A percentile compares a stretch with the other conserved stretches of the same genome.
phyloP scores from a whole-genome alignment of 1,284 basidiomycete species.

The Heterobasidion occidentale region DNA sequence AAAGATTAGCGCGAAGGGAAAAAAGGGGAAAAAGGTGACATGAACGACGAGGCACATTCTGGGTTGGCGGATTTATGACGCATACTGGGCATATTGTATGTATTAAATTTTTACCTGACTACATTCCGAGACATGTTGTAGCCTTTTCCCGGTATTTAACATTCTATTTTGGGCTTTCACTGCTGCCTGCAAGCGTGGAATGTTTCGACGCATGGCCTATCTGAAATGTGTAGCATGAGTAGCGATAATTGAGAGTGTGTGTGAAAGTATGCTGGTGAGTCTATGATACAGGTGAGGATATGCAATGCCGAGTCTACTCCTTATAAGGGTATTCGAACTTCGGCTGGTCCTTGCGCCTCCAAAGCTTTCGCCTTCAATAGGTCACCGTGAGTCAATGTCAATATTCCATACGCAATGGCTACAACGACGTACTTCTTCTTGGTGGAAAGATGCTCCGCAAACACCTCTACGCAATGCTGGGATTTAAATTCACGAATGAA shows the following conservation, averaged over 20 bases:
- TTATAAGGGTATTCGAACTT: slow-evolving; percentile 86
- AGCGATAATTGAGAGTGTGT: too few species aligned
- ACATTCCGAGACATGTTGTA: neutral
- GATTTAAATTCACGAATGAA: slow-evolving; percentile 93
- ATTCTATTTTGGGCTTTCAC: too few species aligned
- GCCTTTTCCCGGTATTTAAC: neutral
- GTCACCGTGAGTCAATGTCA: neutral
- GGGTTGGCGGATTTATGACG: neutral
- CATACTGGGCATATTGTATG: neutral
- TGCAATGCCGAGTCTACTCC: slow-evolving; percentile 38
- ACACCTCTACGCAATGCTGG: slow-evolving; percentile 81
- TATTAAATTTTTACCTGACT: neutral
- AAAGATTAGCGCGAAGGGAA: neutral
- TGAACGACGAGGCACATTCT: neutral
- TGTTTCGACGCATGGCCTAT: too few species aligned
- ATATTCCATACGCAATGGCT: neutral
- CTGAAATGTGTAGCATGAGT: too few species aligned
- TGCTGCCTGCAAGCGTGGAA: too few species aligned
- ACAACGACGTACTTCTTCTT: slow-evolving; percentile 76
- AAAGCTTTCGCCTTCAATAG: slow-evolving; percentile 71
- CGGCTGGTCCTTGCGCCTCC: slow-evolving; percentile 80
- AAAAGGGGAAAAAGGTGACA: neutral
- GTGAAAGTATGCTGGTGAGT: neutral
- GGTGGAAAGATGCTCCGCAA: slow-evolving; percentile 71
- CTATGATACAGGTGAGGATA: neutral